Conservation (phyloP, 306 rosid species). For the Begonia fuchsioides region DNA sequence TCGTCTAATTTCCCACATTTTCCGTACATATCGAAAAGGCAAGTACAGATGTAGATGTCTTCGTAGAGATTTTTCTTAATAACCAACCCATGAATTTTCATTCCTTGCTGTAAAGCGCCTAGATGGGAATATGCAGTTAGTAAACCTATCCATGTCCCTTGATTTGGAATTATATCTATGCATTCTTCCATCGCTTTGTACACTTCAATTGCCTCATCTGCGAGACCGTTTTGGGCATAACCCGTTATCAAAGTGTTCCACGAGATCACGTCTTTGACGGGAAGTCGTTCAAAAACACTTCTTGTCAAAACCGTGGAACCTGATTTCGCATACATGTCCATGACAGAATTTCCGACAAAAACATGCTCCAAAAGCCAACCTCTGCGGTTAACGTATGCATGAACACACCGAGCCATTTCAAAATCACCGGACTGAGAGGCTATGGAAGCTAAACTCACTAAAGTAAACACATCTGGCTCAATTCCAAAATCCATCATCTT, state of each 20-base stretch:
- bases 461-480: constrained; percentile 23
- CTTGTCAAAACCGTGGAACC: constrained; percentile 24
- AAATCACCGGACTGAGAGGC: constrained; percentile 22
- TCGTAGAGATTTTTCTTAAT: constrained; percentile 22
- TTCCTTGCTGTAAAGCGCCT: constrained; percentile 33
- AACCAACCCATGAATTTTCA: constrained; percentile 33
- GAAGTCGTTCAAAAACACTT: constrained; percentile 24
- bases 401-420: constrained; percentile 17
- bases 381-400: constrained; percentile 28
- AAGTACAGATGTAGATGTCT: constrained; percentile 31
- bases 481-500: constrained; percentile 15
- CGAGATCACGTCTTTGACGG: constrained; percentile 23
- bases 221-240: constrained; percentile 38
- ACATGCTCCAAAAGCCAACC: constrained; percentile 24
- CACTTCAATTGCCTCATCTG: constrained; percentile 29
- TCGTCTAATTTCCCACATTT: constrained; percentile 37
- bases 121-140: constrained; percentile 29
- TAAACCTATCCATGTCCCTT: constrained; percentile 37
- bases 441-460: constrained; percentile 36
- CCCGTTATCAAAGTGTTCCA: constrained; percentile 41
- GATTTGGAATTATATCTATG: constrained; percentile 22
- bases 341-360: constrained; percentile 31
- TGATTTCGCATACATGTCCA: constrained; percentile 38
- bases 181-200: constrained; percentile 21
- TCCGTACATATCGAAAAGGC: constrained; percentile 42